Base-by-base conservation (phyloP, 495 filamentous ascomycete species). In the Penicillium diatomitis region DNA sequence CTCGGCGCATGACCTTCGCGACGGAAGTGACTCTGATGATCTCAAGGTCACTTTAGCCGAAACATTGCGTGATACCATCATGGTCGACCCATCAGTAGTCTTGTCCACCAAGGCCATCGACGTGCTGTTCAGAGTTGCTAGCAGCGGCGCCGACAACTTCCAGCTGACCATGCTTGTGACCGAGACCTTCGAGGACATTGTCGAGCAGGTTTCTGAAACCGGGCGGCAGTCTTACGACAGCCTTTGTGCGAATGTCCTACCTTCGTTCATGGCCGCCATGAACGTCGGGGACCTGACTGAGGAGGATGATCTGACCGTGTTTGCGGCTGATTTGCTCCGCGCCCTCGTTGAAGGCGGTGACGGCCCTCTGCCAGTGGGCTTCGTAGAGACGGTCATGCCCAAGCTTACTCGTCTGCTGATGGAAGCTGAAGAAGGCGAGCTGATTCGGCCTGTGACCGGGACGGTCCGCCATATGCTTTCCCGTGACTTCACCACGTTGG, bases 161-260 rank as follows among this genome's bases (percentile, higher is more conserved):
- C 87, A 95, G 63, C 72, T 95, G 35, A 83, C 81, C 2, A 77
- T 85, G 70, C 74, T 95, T 12, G 84, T 96, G 10, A 85, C 79
- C 48, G 94, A 97, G 64, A 82, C 88, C 0, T 95, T 98, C 58
- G 90, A 96, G 66, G 86, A 90, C 35, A 82, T 96, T 51, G 83
- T 85, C 0, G 75, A 78, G 31, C 76, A 76, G 4, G 77, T 95
- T 52, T 64, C 81, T 5, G 77, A 83, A 9, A 67, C 76, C 12
- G 78, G 83, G 11, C 67, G 62, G n/a, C 82, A 87, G 28, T 64
- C 80, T 8, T 98, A 91, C 64, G 73, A 80, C 27, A 79, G 78
- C n/a, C 77, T 98, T 3, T 95, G 91, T 58, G 76, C 80, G 38
- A 94, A 90, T 66, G 86, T 95, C 9, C 65, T 96, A 9, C 92